Conservation (phyloP, 2,329 filamentous ascomycete species). For the Claviceps spartinae region DNA sequence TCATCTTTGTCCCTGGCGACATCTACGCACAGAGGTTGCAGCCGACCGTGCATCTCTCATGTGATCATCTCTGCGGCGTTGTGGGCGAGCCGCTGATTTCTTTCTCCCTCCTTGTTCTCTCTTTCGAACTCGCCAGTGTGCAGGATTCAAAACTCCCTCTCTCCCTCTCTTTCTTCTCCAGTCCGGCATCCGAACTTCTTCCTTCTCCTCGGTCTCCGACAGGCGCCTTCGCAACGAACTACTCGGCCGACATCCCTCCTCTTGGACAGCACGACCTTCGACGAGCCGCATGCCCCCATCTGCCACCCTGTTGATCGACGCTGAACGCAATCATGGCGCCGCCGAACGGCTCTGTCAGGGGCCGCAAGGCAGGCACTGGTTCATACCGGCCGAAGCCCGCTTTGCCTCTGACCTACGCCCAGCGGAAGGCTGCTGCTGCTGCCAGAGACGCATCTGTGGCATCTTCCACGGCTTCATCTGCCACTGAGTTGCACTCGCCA, state of each 20-base stretch:
- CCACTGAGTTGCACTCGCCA: background rate
- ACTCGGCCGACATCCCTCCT: background rate
- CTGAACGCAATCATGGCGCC: slow-evolving; percentile 18
- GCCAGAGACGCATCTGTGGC: slow-evolving; percentile 9
- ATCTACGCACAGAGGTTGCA: slow-evolving; percentile 9
- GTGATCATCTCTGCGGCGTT: slow-evolving; percentile 19
- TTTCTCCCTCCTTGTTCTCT: background rate
- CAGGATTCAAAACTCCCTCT: background rate
- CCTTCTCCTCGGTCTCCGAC: background rate
- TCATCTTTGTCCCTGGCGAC: slow-evolving; percentile 8
- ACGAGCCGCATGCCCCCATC: background rate
- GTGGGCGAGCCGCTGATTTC: slow-evolving; percentile 17
- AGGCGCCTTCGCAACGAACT: background rate
- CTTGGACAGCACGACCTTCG: background rate
- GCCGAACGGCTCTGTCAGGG: slow-evolving; percentile 18
- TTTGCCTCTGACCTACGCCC: slow-evolving; percentile 25
- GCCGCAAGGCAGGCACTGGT: slow-evolving; percentile 17
- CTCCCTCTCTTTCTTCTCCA: background rate
- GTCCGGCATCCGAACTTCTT: background rate
- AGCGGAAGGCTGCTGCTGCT: slow-evolving; percentile 22
- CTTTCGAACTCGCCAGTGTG: background rate
- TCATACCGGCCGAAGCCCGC: slow-evolving; percentile 22
- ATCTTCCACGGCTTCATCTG: slow-evolving; percentile 3
- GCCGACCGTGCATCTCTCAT: slow-evolving; percentile 11
- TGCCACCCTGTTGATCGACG: background rate